Evolutionary conservation across 2,329 filamentous ascomycete genomes (phyloP).

Genomic region (Venturiaceae sp.): DNA sequence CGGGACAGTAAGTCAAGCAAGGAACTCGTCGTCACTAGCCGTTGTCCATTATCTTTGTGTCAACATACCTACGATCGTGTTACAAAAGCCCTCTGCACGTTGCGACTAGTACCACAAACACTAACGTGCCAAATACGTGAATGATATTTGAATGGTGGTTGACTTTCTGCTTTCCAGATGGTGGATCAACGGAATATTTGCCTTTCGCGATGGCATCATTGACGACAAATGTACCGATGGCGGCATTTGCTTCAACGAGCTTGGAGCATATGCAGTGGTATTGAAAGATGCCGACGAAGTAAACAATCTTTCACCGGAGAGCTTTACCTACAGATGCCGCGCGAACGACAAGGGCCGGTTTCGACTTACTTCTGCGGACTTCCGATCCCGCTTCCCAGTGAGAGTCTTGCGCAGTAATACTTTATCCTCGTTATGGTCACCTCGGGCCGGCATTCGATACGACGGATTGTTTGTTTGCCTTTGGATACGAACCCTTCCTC

Average conservation of each 20-base stretch:
- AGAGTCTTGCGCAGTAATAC: constrained; percentile 35
- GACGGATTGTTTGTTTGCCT: constrained; percentile 35
- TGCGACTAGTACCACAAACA: too few species aligned
- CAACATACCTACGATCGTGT: too few species aligned
- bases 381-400: constrained; percentile 29
- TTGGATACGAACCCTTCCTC: too few species aligned
- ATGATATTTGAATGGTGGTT: too few species aligned
- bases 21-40: neutral
- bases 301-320: constrained; percentile 19
- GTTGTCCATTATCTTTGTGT: neutral
- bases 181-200: constrained; percentile 40
- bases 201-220: constrained; percentile 37
- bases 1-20: constrained; percentile 38
- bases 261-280: constrained; percentile 36
- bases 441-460: constrained; percentile 36
- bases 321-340: constrained; percentile 31
- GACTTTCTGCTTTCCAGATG: constrained; percentile 28
- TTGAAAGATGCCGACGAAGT: constrained; percentile 30
- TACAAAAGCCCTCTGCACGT: too few species aligned
- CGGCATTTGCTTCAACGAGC: constrained; percentile 30
- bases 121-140: too few species aligned
- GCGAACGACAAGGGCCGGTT: constrained; percentile 32
- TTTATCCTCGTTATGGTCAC: constrained; percentile 33
- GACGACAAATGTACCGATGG: constrained; percentile 30
- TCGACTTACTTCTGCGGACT: constrained; percentile 31